These are phyloP conservation scores for Lycium barbarum DNA, from an alignment of 257 asterid genomes.

Conservation along the genomic window DNA sequence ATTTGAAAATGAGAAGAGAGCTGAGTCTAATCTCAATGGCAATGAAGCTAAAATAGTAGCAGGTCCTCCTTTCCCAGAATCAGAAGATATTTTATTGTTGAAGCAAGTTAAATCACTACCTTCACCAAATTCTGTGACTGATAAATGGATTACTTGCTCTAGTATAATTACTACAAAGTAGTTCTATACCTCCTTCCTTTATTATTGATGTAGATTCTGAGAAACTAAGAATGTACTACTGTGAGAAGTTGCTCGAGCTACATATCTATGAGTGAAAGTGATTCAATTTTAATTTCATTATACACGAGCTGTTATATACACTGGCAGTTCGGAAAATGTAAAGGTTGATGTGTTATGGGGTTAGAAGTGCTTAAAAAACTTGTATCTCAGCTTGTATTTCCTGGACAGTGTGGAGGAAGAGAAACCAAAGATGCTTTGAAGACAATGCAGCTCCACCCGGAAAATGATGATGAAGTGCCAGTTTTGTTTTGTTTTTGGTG, in stretches of 20 bases:
- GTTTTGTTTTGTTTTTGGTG: too few relatives aligned
- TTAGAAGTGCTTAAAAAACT: background rate
- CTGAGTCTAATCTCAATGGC: background rate
- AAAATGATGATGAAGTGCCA: too few relatives aligned
- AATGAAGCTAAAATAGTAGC: background rate
- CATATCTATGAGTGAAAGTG: background rate
- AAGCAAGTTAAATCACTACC: background rate
- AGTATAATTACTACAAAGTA: background rate
- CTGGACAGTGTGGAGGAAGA: too few relatives aligned
- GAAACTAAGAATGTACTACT: background rate
- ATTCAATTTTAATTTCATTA: background rate
- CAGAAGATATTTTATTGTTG: background rate
- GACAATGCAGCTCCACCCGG: too few relatives aligned
- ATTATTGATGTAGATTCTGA: background rate
- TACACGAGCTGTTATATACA: background rate
- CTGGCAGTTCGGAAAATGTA: background rate
- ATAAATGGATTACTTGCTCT: slow-evolving; percentile 29
- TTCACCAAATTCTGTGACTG: slow-evolving; percentile 21
- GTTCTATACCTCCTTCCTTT: background rate
- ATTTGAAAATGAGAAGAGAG: background rate
- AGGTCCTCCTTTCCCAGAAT: background rate
- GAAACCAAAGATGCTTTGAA: too few relatives aligned
- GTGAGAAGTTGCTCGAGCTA: background rate
- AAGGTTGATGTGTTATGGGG: too few relatives aligned
- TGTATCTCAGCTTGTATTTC: too few relatives aligned